Evolutionary conservation across 2,329 filamentous ascomycete genomes (phyloP).

Genomic region (Calonectria hawksworthii): DNA sequence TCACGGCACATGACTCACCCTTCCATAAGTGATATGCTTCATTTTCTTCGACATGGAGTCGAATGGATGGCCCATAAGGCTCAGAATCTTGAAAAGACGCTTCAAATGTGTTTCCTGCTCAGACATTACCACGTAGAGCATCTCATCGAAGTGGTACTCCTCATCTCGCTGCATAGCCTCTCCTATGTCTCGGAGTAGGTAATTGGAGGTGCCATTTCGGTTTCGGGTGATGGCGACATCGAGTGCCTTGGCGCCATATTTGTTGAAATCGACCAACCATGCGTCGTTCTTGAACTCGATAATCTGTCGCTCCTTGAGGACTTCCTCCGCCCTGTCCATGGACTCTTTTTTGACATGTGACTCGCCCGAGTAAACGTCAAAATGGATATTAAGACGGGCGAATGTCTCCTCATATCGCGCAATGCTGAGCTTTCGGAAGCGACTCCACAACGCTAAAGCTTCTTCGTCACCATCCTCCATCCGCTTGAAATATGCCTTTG

Average conservation of each 20-base stretch:
- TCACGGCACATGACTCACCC: too few relatives aligned
- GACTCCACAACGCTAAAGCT: constrained; percentile 69
- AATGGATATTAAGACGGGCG: constrained; percentile 70
- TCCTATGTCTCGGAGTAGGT: constrained; percentile 78
- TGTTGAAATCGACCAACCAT: constrained; percentile 76
- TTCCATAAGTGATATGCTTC: constrained; percentile 5
- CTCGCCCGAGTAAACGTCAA: constrained; percentile 77
- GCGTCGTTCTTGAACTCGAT: constrained; percentile 75
- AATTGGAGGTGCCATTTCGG: constrained; percentile 74
- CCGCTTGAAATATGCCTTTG: constrained; percentile 72
- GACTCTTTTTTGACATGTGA: constrained; percentile 66
- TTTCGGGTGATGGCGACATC: constrained; percentile 76
- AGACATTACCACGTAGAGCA: constrained; percentile 56
- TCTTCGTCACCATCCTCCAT: constrained; percentile 72
- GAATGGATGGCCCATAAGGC: constrained; percentile 11
- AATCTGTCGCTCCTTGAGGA: constrained; percentile 70
- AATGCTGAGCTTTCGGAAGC: constrained; percentile 72
- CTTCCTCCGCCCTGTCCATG: constrained; percentile 70
- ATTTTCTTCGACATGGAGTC: constrained; percentile 13
- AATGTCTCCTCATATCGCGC: constrained; percentile 71
- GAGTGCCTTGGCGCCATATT: constrained; percentile 76
- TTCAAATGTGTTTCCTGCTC: constrained; percentile 54
- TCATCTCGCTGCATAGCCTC: constrained; percentile 67
- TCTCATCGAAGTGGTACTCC: constrained; percentile 56
- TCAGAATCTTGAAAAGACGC: constrained; percentile 28